These are phyloP conservation scores for Cylindrotheca closterium DNA, from an alignment of 108 stramenopile genomes.

Conservation along the genomic window DNA sequence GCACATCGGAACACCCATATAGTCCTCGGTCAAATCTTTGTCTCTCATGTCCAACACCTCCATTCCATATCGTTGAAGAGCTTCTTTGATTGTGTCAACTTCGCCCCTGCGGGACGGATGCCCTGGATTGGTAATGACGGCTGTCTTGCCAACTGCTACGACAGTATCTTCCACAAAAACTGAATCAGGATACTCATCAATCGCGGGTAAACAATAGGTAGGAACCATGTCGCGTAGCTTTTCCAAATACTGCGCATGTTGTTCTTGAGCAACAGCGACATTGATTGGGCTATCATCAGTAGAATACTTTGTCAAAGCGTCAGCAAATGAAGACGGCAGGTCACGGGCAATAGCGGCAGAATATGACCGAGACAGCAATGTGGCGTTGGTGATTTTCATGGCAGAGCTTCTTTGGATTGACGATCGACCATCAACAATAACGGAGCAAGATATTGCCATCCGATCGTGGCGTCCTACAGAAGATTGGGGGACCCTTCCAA, in stretches of 20 bases:
- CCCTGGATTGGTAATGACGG: slow-evolving; percentile 47
- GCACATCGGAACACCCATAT: too few species aligned
- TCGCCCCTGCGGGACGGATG: slow-evolving; percentile 60
- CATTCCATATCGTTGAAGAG: slow-evolving; percentile 35
- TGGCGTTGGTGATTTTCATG: too few species aligned
- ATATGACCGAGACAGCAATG: slow-evolving; percentile 14
- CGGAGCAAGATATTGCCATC: too few species aligned
- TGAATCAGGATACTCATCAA: slow-evolving; percentile 59
- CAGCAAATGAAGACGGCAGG: slow-evolving; percentile 47
- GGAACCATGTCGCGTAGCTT: slow-evolving; percentile 40
- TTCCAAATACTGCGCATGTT: slow-evolving; percentile 46
- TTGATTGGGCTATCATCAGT: slow-evolving; percentile 3
- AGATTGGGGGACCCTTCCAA: too few species aligned
- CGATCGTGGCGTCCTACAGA: too few species aligned
- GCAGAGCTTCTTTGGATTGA: too few species aligned
- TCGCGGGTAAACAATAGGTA: slow-evolving; percentile 38
- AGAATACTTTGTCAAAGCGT: slow-evolving; percentile 42
- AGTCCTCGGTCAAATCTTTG: slow-evolving; percentile 6
- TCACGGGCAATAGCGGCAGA: slow-evolving; percentile 52
- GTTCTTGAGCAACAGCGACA: slow-evolving; percentile 25
- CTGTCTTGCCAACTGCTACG: slow-evolving; percentile 46
- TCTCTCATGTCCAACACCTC: slow-evolving; percentile 53
- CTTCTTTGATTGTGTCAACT: slow-evolving; percentile 46
- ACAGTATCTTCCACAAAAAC: slow-evolving; percentile 81
- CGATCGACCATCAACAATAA: too few species aligned